Evolutionary conservation across 371 early-diverging fungal species (phyloP).

Genomic region (Rhizopus delemar): DNA sequence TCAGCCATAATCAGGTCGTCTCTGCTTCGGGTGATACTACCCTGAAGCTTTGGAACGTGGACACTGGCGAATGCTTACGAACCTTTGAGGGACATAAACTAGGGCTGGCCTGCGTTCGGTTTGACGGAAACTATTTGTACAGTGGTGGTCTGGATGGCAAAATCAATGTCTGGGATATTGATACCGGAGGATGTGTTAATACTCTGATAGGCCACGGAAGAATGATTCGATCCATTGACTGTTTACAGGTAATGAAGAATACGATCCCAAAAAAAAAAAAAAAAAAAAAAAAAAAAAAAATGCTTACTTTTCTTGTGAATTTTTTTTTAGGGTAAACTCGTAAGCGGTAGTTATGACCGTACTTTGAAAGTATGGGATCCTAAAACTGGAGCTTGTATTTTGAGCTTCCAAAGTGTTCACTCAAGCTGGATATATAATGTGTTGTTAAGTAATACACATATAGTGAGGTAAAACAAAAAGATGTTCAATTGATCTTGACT

Average conservation of each 20-base stretch:
- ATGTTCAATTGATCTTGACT: background rate
- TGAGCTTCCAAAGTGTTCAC: slow-evolving; percentile 74
- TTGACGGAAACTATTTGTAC: slow-evolving; percentile 79
- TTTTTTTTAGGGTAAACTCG: slow-evolving; percentile 35
- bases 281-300: no score
- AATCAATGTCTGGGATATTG: slow-evolving; percentile 91
- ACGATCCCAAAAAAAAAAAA: no score
- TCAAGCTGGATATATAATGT: slow-evolving; percentile 92
- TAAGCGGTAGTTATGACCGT: slow-evolving; percentile 82
- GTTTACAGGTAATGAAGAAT: slow-evolving; percentile 45
- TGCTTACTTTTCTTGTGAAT: background rate
- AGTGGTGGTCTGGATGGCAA: slow-evolving; percentile 93
- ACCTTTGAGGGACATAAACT: slow-evolving; percentile 73
- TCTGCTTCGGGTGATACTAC: slow-evolving; percentile 89
- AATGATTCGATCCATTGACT: slow-evolving; percentile 90
- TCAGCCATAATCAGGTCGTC: slow-evolving; percentile 62
- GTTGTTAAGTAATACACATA: slow-evolving; percentile 71
- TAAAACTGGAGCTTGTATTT: slow-evolving; percentile 34
- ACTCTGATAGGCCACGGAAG: slow-evolving; percentile 87
- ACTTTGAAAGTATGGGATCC: slow-evolving; percentile 94
- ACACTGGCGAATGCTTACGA: slow-evolving; percentile 64
- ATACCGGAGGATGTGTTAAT: slow-evolving; percentile 72
- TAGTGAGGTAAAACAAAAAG: slow-evolving; percentile 56
- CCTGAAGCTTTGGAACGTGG: slow-evolving; percentile 85
- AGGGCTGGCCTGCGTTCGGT: slow-evolving; percentile 94